These are phyloP conservation scores for Passalora sequoiae DNA, from an alignment of 2,329 filamentous ascomycete genomes.

Conservation along the genomic window DNA sequence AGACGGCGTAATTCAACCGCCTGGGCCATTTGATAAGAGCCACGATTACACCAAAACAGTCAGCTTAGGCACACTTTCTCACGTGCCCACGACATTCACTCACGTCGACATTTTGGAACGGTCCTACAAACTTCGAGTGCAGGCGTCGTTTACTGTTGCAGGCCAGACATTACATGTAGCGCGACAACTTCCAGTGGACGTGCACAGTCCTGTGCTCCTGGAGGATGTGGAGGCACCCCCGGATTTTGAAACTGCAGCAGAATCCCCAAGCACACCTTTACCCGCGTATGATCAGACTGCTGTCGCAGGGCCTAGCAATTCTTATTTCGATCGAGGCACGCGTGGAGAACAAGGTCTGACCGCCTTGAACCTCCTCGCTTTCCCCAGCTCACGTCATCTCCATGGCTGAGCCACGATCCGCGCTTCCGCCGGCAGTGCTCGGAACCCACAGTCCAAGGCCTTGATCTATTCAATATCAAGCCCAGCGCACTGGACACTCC, in stretches of 20 bases:
- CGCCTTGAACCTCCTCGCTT: not conserved
- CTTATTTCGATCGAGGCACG: not conserved
- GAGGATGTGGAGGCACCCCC: not conserved
- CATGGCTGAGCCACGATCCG: no score
- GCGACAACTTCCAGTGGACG: constrained; percentile 1
- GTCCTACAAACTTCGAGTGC: constrained; percentile 8
- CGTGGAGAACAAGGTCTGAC: not conserved
- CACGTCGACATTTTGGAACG: constrained; percentile 1
- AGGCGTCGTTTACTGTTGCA: not conserved
- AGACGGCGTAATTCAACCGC: not conserved
- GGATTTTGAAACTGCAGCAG: not conserved
- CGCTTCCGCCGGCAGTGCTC: no score
- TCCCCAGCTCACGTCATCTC: constrained; percentile 4
- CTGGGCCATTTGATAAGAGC: not conserved
- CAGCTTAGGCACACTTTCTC: not conserved
- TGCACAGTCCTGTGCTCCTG: constrained; percentile 4
- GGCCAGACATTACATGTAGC: not conserved
- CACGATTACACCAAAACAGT: not conserved
- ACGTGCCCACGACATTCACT: constrained; percentile 4
- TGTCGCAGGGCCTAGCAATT: constrained; percentile 1
- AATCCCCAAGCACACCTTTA: not conserved
- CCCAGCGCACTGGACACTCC: no score
- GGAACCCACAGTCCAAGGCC: no score
- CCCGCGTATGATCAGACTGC: constrained; percentile 2
- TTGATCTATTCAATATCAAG: no score